Percentiles rank a stretch among this genome's conserved stretches.
These are phyloP conservation scores for Saccharomycopsis schoenii DNA, from an alignment of 805 yeast genomes.

Conservation along the genomic window DNA sequence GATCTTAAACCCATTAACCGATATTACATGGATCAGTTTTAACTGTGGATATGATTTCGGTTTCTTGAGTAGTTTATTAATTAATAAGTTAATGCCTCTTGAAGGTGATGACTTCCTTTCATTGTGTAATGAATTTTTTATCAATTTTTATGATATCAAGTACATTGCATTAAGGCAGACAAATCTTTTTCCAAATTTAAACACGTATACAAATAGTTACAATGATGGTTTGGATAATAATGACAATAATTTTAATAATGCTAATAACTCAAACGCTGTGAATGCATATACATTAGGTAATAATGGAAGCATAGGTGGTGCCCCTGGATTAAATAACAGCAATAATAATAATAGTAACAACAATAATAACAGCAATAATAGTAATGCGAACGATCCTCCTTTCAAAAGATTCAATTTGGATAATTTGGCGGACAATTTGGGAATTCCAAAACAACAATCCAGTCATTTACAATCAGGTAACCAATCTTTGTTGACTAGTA, in stretches of 20 bases:
- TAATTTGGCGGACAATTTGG: slow-evolving; percentile 35
- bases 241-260: neutral
- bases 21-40: slow-evolving; percentile 80
- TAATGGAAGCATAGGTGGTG: neutral
- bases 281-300: slow-evolving; percentile 2
- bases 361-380: neutral
- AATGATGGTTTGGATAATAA: neutral
- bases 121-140: slow-evolving; percentile 67
- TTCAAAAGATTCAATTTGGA: slow-evolving; percentile 28
- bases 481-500: slow-evolving; percentile 32
- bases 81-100: slow-evolving; percentile 68
- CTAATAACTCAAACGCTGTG: neutral
- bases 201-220: neutral
- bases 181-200: slow-evolving; percentile 22
- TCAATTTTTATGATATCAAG: slow-evolving; percentile 77
- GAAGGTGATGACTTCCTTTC: slow-evolving; percentile 69
- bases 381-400: slow-evolving; percentile 20
- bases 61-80: slow-evolving; percentile 66
- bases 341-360: neutral
- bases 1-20: slow-evolving; percentile 45
- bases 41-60: slow-evolving; percentile 96
- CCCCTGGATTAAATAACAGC: neutral
- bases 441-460: slow-evolving; percentile 23
- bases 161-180: slow-evolving; percentile 28
- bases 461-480: slow-evolving; percentile 32